Evolutionary conservation across 169 alveolate genomes (phyloP), one percentile per base, ranked within the genome.

Genomic region (Toxoplasma gondii): DNA sequence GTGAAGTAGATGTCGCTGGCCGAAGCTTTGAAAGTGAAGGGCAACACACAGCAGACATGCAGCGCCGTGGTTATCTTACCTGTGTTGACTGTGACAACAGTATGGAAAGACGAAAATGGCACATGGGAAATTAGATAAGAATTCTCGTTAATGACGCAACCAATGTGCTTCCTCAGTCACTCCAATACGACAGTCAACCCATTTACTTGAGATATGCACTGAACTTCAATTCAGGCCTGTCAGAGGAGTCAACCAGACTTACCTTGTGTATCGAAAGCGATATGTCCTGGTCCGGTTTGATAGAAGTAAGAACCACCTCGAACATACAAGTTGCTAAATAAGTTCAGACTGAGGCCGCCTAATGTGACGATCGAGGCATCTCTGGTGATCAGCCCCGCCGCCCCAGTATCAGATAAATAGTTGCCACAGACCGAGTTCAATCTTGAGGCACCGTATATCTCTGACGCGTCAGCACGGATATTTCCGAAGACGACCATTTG

Each of bases 1-100:
- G 49, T n/a, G 27, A 74, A 36, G 84, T 74, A 74, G 44, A 74
- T 10, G 84, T 74, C 84, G 84, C 84, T n/a, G 84, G 84, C 39
- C 44, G 84, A 74, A 74, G 84, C 84, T 69, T 17, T 36, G 17
- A 2, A 74, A 22, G 36, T 29, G 81, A 12, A 31, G 84, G 27
- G 84, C 45, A 74, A 36, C 84, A 74, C 39, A 36, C 45, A 74
- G n/a, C 9, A n/a, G 7, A 64, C 9, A 64, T 31, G 74, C n/a
- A 27, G 34, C n/a, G 74, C 34, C 4, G 5, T 19, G 74, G 34
- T 64, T 64, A 64, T 1, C n/a, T 64, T 64, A 7, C 74, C 74
- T 16, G 58, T 49, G 4, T 49, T 49, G 58, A 49, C 58, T 49
- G 58, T 49, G 58, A 12, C 58, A n/a, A 49, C 58, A 49, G 12